Evolutionary conservation across 2,329 filamentous ascomycete genomes (phyloP).

Genomic region (Metarhizium sp.): DNA sequence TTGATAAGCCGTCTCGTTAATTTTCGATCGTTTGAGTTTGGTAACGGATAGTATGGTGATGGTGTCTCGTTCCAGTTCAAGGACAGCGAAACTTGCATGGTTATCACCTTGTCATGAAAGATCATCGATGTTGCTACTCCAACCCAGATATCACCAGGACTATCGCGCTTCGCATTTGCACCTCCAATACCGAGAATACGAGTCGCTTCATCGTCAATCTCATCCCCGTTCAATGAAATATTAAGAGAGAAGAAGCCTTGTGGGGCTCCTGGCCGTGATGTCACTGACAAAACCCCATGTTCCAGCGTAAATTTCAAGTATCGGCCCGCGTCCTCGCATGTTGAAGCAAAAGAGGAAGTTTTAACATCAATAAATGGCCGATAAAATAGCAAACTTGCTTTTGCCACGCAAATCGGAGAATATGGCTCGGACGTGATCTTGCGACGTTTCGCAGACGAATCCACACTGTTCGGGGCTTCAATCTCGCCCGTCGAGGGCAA

Average conservation of each 20-base stretch:
- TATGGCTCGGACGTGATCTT: conserved; percentile 13
- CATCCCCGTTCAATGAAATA: conserved; percentile 15
- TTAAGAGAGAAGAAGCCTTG: conserved; percentile 3
- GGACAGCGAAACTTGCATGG: conserved; percentile 22
- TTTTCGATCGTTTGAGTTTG: conserved; percentile 18
- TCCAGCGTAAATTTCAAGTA: conserved; percentile 11
- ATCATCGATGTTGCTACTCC: conserved; percentile 21
- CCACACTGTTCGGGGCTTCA: conserved; percentile 5
- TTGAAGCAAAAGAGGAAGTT: conserved; percentile 3
- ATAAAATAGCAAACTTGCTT: conserved; percentile 15
- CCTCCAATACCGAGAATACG: conserved; percentile 11
- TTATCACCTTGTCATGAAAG: conserved; percentile 14
- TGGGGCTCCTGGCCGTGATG: conserved; percentile 7
- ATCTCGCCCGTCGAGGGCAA: conserved; percentile 11
- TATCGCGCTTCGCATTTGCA: conserved; percentile 8
- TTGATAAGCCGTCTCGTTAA: conserved; percentile 27
- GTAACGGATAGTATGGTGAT: conserved; percentile 20
- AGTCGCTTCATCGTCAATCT: conserved; percentile 11
- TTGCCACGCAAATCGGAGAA: conserved; percentile 17
- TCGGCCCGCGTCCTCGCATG: conserved; percentile 12
- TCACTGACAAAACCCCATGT: conserved; percentile 11
- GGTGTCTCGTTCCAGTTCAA: conserved; percentile 34
- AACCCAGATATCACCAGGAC: conserved; percentile 26
- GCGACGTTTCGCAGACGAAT: conserved; percentile 21
- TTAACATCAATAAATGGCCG: conserved; percentile 13